These are phyloP conservation scores for Cercospora berteroae DNA, from an alignment of 2,329 filamentous ascomycete genomes.

Conservation along the genomic window DNA sequence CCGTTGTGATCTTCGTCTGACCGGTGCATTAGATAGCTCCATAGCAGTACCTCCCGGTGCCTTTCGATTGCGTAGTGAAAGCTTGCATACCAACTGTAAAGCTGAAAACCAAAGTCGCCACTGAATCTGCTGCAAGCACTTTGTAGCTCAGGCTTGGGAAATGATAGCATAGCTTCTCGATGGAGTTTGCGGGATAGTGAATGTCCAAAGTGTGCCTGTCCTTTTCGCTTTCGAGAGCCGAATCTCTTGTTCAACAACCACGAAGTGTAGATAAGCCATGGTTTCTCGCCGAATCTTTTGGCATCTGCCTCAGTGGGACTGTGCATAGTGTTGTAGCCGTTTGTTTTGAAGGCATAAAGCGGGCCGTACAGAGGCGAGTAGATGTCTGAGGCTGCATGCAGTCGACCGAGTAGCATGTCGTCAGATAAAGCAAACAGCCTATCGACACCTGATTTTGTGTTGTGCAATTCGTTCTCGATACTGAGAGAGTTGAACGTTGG, in stretches of 20 bases:
- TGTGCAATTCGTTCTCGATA: not conserved
- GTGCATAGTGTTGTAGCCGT: slow-evolving; percentile 8
- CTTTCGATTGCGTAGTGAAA: slow-evolving; percentile 13
- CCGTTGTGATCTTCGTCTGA: not conserved
- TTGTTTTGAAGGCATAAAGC: slow-evolving; percentile 7
- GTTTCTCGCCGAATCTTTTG: slow-evolving; percentile 8
- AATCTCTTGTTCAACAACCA: slow-evolving; percentile 8
- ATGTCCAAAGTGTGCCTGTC: slow-evolving; percentile 8
- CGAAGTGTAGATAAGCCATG: slow-evolving; percentile 8
- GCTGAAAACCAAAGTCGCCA: slow-evolving; percentile 9
- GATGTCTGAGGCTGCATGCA: slow-evolving; percentile 6
- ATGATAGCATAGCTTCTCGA: slow-evolving; percentile 9
- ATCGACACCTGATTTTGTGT: not conserved
- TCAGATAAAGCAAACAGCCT: slow-evolving; percentile 2
- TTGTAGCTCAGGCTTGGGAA: slow-evolving; percentile 1
- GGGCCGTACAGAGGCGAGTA: slow-evolving; percentile 8
- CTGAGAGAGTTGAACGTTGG: not conserved
- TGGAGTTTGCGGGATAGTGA: slow-evolving; percentile 2
- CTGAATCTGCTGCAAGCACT: slow-evolving; percentile 8
- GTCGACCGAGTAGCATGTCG: slow-evolving; percentile 8
- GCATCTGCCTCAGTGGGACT: slow-evolving; percentile 6
- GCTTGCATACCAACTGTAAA: slow-evolving; percentile 6
- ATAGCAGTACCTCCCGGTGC: slow-evolving; percentile 8
- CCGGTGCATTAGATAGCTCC: slow-evolving; percentile 5
- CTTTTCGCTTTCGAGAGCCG: slow-evolving; percentile 9